Evolutionary conservation across 129 eudicot species (phyloP).

Genomic region (Arctium minus): DNA sequence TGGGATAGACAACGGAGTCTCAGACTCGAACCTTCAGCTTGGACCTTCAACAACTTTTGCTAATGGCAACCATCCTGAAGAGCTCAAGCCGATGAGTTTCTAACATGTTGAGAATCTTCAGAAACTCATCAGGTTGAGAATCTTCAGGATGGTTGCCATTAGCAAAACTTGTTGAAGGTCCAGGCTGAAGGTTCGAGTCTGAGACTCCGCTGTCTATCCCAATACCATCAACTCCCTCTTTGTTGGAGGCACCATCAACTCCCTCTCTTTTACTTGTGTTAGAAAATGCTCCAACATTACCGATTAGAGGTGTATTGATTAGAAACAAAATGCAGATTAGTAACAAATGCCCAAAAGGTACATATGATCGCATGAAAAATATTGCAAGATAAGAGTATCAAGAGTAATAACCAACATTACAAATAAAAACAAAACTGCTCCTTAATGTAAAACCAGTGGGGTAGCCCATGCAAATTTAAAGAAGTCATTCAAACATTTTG

Average conservation of each 20-base stretch:
- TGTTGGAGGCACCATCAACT: slow-evolving; percentile 20
- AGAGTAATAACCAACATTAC: too few species aligned
- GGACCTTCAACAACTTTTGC: slow-evolving; percentile 39
- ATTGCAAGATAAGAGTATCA: too few species aligned
- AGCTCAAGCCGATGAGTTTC: neutral
- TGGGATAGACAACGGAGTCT: slow-evolving; percentile 35
- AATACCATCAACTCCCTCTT: slow-evolving; percentile 23
- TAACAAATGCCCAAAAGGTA: neutral
- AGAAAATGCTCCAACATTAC: slow-evolving; percentile 36
- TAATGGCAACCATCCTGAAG: slow-evolving; percentile 21
- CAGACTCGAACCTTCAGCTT: slow-evolving; percentile 23
- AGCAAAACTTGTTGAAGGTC: slow-evolving; percentile 39
- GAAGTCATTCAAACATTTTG: too few species aligned
- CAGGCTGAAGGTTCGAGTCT: slow-evolving; percentile 23
- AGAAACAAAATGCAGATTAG: slow-evolving; percentile 11
- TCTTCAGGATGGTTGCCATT: slow-evolving; percentile 21
- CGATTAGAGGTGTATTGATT: slow-evolving; percentile 45
- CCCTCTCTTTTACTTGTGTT: slow-evolving; percentile 24
- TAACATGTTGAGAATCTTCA: neutral
- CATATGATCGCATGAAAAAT: neutral
- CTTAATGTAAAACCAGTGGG: too few species aligned
- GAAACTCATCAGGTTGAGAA: neutral
- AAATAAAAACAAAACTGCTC: too few species aligned
- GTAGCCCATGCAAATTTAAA: too few species aligned
- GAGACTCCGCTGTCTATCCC: slow-evolving; percentile 36